A percentile compares a stretch with the other conserved stretches of the same genome.
phyloP scores from a whole-genome alignment of 148 eudicot genomes.

The Cornus florida region DNA sequence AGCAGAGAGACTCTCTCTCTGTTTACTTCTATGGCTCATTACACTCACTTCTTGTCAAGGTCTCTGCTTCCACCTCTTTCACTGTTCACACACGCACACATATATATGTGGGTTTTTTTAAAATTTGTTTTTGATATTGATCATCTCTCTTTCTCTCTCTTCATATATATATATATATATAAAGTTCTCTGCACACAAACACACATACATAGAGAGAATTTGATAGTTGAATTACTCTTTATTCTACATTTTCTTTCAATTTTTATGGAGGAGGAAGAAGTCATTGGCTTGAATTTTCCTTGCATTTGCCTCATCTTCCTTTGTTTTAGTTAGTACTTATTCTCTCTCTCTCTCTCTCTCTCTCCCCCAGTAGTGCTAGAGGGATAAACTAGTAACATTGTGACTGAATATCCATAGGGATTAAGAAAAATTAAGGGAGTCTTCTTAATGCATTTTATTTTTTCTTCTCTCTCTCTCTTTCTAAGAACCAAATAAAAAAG shows the following conservation, averaged over 20 bases:
- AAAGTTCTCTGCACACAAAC: neutral
- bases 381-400: neutral
- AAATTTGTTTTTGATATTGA: neutral
- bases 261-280: neutral
- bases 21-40: constrained; percentile 21
- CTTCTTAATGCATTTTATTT: neutral
- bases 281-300: neutral
- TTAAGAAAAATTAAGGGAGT: neutral
- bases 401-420: neutral
- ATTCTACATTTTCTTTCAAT: neutral
- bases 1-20: constrained; percentile 8
- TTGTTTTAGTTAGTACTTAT: no score
- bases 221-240: neutral
- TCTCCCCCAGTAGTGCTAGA: neutral
- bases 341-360: neutral
- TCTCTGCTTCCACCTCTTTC: constrained; percentile 12
- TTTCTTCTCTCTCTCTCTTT: neutral
- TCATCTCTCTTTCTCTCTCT: neutral
- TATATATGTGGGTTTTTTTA: neutral
- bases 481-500: neutral
- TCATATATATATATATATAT: no score
- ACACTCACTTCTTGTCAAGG: constrained; percentile 32
- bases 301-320: no score
- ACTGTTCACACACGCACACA: neutral
- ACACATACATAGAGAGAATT: neutral